Percentiles rank a stretch among this genome's conserved stretches.
These are phyloP conservation scores for Epichloe sibirici DNA, from an alignment of 2,329 filamentous ascomycete species.

Conservation along the genomic window DNA sequence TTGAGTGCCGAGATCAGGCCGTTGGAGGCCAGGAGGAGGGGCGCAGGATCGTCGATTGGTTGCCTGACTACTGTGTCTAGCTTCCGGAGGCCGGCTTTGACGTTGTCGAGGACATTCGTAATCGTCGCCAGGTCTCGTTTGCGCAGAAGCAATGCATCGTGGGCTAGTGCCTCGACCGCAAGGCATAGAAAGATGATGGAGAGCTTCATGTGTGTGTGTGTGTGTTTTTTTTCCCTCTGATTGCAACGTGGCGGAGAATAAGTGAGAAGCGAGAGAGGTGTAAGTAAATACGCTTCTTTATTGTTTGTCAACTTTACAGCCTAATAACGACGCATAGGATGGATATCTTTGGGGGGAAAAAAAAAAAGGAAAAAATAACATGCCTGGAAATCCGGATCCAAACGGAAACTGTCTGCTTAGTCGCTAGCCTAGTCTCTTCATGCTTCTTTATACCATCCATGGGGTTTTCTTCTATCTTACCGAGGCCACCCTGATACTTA, in stretches of 20 bases:
- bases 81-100: neutral
- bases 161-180: neutral
- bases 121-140: neutral
- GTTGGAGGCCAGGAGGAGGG: neutral
- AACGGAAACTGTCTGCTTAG: no score
- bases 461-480: no score
- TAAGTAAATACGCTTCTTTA: neutral
- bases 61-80: neutral
- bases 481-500: no score
- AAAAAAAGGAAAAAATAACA: no score
- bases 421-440: no score
- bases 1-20: neutral
- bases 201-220: neutral
- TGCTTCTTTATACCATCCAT: no score
- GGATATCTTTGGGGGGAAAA: no score
- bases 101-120: neutral
- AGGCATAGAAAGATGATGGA: constrained; percentile 9
- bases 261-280: neutral
- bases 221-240: neutral
- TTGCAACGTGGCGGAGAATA: neutral
- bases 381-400: no score
- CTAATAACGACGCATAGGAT: no score
- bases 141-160: neutral
- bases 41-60: neutral
- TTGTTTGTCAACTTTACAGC: no score